Conservation (phyloP, 2,329 filamentous ascomycete genomes). For the Beauveria sp. region DNA sequence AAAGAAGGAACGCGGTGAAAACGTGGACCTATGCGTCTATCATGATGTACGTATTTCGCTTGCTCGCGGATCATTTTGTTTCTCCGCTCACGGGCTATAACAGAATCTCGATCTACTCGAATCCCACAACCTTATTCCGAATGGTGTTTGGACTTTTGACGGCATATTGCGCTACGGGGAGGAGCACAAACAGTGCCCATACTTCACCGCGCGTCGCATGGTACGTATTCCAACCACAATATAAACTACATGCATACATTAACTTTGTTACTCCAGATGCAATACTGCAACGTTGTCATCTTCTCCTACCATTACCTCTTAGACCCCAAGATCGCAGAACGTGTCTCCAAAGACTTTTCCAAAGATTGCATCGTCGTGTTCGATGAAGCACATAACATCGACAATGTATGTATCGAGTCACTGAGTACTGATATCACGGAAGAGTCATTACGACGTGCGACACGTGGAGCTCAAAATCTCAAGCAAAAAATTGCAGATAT, state of each 20-base stretch:
- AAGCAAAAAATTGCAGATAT: constrained; percentile 89
- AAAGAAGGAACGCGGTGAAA: constrained; percentile 91
- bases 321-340: constrained; percentile 94
- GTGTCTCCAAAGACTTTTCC: constrained; percentile 89
- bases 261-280: constrained; percentile 55
- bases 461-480: constrained; percentile 80
- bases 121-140: constrained; percentile 87
- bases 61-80: too few species aligned
- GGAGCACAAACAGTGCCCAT: constrained; percentile 92
- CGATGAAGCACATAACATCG: constrained; percentile 97
- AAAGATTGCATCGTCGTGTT: constrained; percentile 99
- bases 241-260: not conserved
- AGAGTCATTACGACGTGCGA: constrained; percentile 85
- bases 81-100: constrained; percentile 13
- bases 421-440: constrained; percentile 95
- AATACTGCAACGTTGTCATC: constrained; percentile 98
- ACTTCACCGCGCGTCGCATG: constrained; percentile 94
- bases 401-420: constrained; percentile 98
- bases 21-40: constrained; percentile 90
- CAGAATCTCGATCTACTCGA: constrained; percentile 90
- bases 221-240: constrained; percentile 36
- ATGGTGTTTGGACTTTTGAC: constrained; percentile 93
- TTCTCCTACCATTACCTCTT: constrained; percentile 98
- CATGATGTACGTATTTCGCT: constrained; percentile 60
- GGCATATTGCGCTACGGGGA: constrained; percentile 84